Base-by-base conservation (phyloP, 208 protist genomes). In the Jaenimonas drosophilae region DNA sequence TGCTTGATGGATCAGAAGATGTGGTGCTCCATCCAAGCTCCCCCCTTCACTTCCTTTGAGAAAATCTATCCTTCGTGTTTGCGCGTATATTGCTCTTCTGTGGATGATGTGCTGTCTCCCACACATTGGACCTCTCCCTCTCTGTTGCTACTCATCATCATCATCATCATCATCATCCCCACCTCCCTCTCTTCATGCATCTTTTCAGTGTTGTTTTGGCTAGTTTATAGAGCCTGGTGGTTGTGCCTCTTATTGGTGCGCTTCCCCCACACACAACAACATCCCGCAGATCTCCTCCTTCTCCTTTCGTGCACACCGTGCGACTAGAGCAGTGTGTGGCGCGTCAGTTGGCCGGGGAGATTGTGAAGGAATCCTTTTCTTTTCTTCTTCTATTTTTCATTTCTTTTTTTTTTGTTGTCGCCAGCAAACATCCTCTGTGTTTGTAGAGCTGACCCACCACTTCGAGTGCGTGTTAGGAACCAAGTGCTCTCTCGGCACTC, bases 351-450 rank as follows among this genome's bases (percentile, higher is more conserved):
- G n/a, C n/a, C n/a, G n/a, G n/a, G n/a, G 30, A 34, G 30, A 7
- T 34, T 14, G 50, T 50, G 12, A 17, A 2, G 6, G 14, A 39
- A 3, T n/a, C 2, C 30, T 4, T 51, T 49, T 34, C n/a, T 42
- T 12, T 9, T 55, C 14, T 55, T 23, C 27, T 19, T 4, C 19
- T 53, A 4, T 25, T 54, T 5, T 38, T 57, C 24, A 33, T 59
- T 25, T 49, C 27, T 47, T 30, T 17, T 30, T 55, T 12, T 43
- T 24, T 24, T 25, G 2, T 9, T 41, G 5, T 26, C 6, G 39
- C 19, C 19, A 41, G 28, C 25, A 6, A 32, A 56, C 16, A 32
- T 42, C 34, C 3, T 6, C 0, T 27, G 0, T 26, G 20, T 6
- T 37, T 49, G 0, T 19, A 23, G 21, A 34, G n/a, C n/a, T n/a